Base-by-base conservation (phyloP, 2,329 filamentous ascomycete genomes). In the Penicillium verrucosum region DNA sequence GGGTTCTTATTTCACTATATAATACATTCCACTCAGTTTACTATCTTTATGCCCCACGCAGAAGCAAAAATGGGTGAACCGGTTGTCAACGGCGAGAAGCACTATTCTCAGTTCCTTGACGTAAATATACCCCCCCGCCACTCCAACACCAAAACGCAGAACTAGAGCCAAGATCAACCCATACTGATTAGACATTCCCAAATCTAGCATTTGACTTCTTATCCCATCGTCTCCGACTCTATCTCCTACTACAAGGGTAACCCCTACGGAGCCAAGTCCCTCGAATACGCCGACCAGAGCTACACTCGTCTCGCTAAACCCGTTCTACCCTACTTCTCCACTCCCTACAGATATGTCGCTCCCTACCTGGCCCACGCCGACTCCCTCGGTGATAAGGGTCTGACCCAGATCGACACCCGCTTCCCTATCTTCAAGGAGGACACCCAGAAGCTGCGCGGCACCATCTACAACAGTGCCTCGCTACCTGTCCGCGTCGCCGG, bases 331-430 rank as follows among this genome's bases (percentile, higher is more conserved):
- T 91, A 90, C 77, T 79, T 97, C 67, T 76, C 85, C 67, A 89
- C 84, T 66, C 92, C 92, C 36, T 93, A 91, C 79, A 82, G 84
- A 70, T 94, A 90, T 73, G 83, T 96, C 61, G 86, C 87, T 51
- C 92, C 93, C 0, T 97, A 97, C 76, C 83, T 96, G 63, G 81
- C 85, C 73, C 90, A 87, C 74, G 92, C 87, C 69, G 94, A 97
- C 73, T 77, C 84, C 57, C 77, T 96, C 51, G 89, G 88, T 63
- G 86, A 91, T 75, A 81, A 84, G 72, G 84, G 87, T n/a, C 81
- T 93, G 62, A 79, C 75, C 67, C 85, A 82, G 69, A 79, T 93
- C 65, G 89, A 93, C 64, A 77, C 84, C 72, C 83, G 79, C 61
- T 88, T 92, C 73, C 89, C 89, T 51, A 80, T 83, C 58, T 81